Evolutionary conservation across 768 basidiomycete species (phyloP), one percentile per base, ranked within the genome.

Genomic region (Roridomyces roridus): DNA sequence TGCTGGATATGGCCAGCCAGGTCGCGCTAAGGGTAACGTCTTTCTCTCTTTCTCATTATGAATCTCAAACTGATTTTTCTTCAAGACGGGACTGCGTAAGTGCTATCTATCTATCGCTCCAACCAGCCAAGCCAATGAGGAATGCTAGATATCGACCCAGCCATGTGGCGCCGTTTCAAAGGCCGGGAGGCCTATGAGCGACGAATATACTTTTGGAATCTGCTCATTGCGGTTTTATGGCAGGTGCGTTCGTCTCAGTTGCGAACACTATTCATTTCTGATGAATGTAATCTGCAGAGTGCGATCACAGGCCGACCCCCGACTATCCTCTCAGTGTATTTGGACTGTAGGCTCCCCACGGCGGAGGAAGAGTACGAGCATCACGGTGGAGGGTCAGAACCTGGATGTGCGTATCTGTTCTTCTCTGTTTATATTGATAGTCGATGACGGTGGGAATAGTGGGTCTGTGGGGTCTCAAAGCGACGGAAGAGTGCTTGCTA

Each of bases 151-250:
- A 70, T 81, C 40, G 80, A 83, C 67, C 81, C 82, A 15, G 76
- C 77, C 10, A 68, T 76, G 61, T 85, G 83, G 83, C 73, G 31
- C 31, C 31, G 77, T 35, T 74, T 85, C 43, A 50, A 72, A 41
- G 80, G 76, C 12, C 79, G 74, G 47, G 82, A 82, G 41, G 80
- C 77, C 7, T 84, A 85, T 57, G 80, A 81, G 24, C 74, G 83
- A 53, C 77, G 84, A 20, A 70, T 76, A 8, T 84, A 80, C 69
- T 85, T 85, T 67, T 85, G 82, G 81, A 80, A 80, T 63, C 68
- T 85, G 26, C 68, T 83, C 60, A 52, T 74, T 23, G 77, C 69
- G 14, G 74, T 78, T n/a, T 64, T 82, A 39, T 84, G 82, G 81
- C 80, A 82, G 76, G 82, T 80, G 60, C 37, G 71, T 66, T 24